phyloP scores from a whole-genome alignment of 2,329 filamentous ascomycete species.

The Zalaria sp. region DNA sequence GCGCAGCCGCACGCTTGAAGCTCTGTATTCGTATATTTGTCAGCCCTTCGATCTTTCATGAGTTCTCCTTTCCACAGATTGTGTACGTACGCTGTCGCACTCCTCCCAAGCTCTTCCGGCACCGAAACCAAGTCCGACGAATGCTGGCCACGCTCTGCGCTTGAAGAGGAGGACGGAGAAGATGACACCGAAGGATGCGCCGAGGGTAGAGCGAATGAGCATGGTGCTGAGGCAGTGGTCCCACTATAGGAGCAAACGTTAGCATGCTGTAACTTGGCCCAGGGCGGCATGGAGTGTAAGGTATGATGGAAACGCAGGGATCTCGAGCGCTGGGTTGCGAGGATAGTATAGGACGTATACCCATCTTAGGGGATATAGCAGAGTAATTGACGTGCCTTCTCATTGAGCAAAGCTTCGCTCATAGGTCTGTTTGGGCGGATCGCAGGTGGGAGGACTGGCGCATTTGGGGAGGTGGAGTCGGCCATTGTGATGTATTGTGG shows the following conservation, averaged over 20 bases:
- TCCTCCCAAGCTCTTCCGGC: slow-evolving; percentile 96
- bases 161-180: slow-evolving; percentile 98
- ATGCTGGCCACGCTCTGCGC: slow-evolving; percentile 95
- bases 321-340: background rate
- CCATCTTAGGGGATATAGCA: background rate
- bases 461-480: slow-evolving; percentile 35
- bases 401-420: slow-evolving; percentile 95
- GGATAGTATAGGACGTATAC: background rate
- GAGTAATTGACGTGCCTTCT: slow-evolving; percentile 58
- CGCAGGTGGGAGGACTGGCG: slow-evolving; percentile 46
- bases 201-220: slow-evolving; percentile 90
- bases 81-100: slow-evolving; percentile 57
- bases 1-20: slow-evolving; percentile 35
- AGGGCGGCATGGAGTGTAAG: background rate
- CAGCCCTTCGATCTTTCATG: background rate
- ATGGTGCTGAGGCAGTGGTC: slow-evolving; percentile 96
- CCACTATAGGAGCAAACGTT: slow-evolving; percentile 48
- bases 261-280: background rate
- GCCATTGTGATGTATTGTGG: slow-evolving; percentile 34
- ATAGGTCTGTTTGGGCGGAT: slow-evolving; percentile 64
- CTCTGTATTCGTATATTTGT: slow-evolving; percentile 23
- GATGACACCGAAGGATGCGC: slow-evolving; percentile 92
- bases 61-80: background rate
- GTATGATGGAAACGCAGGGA: background rate
- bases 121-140: slow-evolving; percentile 85